Evolutionary conservation across 139 green algal species (phyloP).

Genomic region (Edaphochlamys debaryana): DNA sequence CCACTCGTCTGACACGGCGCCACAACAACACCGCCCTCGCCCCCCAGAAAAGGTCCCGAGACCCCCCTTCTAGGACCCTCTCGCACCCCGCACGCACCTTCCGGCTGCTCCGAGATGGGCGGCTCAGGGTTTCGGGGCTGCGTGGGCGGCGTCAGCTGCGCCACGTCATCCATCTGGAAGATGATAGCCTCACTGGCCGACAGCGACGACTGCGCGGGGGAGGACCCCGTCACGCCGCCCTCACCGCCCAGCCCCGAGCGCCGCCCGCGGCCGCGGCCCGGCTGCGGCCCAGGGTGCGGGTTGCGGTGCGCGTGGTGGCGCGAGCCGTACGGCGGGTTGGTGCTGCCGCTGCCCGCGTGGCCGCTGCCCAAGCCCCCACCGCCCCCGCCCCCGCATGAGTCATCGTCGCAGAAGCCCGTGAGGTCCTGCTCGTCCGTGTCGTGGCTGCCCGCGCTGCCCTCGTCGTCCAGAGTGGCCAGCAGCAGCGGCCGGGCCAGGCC

Average conservation of each 20-base stretch:
- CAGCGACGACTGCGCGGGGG: conserved; percentile 13
- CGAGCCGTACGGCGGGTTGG: background rate
- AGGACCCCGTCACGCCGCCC: background rate
- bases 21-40: background rate
- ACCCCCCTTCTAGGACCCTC: no score
- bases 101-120: conserved; percentile 36
- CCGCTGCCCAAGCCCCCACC: background rate
- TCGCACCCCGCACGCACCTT: no score
- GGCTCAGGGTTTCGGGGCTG: no score
- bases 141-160: background rate
- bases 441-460: conserved; percentile 47
- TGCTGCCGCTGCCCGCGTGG: no score
- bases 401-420: conserved; percentile 2
- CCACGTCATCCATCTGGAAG: conserved; percentile 37
- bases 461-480: conserved; percentile 41
- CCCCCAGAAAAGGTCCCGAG: no score
- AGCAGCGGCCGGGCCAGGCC: conserved; percentile 11
- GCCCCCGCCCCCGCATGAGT: background rate
- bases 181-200: conserved; percentile 11
- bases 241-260: background rate
- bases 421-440: conserved; percentile 56
- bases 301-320: background rate
- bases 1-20: no score
- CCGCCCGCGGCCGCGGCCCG: background rate
- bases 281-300: background rate